Base-by-base conservation (phyloP, 352 stramenopile species). In the Globisporangium mamillatum region DNA sequence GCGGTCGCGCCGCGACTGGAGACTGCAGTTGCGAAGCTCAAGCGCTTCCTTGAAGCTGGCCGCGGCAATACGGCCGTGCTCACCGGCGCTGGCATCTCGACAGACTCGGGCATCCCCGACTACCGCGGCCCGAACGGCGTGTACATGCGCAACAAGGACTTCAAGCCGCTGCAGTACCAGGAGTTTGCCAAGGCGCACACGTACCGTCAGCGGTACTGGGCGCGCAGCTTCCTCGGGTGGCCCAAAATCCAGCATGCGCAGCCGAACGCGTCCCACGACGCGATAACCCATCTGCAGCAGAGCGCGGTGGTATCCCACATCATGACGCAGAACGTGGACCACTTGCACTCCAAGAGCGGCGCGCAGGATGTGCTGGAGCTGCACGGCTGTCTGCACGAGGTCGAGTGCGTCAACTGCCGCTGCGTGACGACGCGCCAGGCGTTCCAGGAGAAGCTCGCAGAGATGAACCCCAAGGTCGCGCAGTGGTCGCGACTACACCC, bases 251-350 rank as follows among this genome's bases (percentile, higher is more conserved):
- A 81, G 10, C 70, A 69, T 48, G 76, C 90, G 24, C 61, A 84
- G 67, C 90, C 93, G 9, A 99, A 99, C 72, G 68, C 65, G 4
- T 95, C 94, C 27, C 97, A 99, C 74, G 34, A 80, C 29, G 91
- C 93, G 18, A 64, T 99, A 9, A 89, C 97, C 2, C 61, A 69
- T 27, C 75, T 99, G 25, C 88, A 95, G 70, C 76, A 70, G 16
- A 57, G 54, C 14, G 71, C 68, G 0, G 67, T 81, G 1, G 66
- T 93, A 29, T 78, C 75, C 0, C 77, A 83, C 52, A 86, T 99
- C 24, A 81, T 99, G 41, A 99, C 97, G 14, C 97, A 99, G 79
- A 99, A 99, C 74, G 97, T 99, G n/a, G 97, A 99, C 75, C 79
- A 81, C 0, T 78, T 99, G 60, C 97, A 99, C 80, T 78, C 88